phyloP scores from a whole-genome alignment of 176 grass and related monocot genomes.

The Dendrocalamus sinicus region DNA sequence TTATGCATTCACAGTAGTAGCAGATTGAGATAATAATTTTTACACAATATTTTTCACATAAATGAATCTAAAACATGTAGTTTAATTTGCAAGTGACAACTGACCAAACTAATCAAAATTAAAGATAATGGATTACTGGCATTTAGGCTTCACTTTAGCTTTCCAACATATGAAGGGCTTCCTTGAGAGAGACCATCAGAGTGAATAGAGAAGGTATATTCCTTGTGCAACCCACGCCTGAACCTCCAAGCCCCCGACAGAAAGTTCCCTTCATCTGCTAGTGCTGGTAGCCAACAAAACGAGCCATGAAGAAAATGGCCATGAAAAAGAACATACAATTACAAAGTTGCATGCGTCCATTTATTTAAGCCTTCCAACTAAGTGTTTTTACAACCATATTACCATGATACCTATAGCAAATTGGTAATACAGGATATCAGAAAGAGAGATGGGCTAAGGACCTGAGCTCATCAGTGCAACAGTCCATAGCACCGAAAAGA shows the following conservation, averaged over 20 bases:
- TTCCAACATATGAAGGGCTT: conserved; percentile 64
- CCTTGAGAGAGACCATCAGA: conserved; percentile 51
- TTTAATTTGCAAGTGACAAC: not conserved
- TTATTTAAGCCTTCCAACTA: not conserved
- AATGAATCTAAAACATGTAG: not conserved
- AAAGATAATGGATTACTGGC: not conserved
- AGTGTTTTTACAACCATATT: not conserved
- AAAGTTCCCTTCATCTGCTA: conserved; percentile 66
- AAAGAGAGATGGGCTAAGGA: not conserved
- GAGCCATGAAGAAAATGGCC: conserved; percentile 21
- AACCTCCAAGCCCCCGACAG: conserved; percentile 60
- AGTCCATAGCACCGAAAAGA: not conserved
- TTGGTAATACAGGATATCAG: not conserved
- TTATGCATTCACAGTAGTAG: not conserved
- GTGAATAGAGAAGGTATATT: conserved; percentile 62
- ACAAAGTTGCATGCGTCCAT: not conserved
- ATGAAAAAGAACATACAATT: not conserved
- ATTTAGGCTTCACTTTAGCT: conserved; percentile 52
- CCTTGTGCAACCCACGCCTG: conserved; percentile 50
- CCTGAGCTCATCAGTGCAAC: no score
- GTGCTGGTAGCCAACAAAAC: conserved; percentile 42
- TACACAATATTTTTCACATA: not conserved
- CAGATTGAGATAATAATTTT: not conserved
- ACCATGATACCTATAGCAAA: not conserved
- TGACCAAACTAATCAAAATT: not conserved